Evolutionary conservation across 345 rosid genomes (phyloP).

Genomic region (Cardamine chenopodiifolia): DNA sequence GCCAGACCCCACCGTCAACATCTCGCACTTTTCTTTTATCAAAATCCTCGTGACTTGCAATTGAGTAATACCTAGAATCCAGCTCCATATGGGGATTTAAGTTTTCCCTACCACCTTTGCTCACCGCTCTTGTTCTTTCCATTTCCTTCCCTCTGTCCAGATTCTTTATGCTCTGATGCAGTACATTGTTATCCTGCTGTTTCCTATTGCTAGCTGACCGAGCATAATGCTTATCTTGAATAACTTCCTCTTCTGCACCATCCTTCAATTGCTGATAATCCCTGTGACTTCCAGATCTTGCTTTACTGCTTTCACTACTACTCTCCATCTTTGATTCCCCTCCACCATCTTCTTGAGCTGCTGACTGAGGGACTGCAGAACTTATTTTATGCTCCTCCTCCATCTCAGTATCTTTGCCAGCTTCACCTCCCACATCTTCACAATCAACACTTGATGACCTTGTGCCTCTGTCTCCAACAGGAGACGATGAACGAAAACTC

Average conservation of each 20-base stretch:
- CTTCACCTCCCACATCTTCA: constrained; percentile 54
- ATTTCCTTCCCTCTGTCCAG: constrained; percentile 60
- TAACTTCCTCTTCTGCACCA: constrained; percentile 81
- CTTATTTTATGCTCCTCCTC: constrained; percentile 52
- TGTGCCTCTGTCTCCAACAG: constrained; percentile 48
- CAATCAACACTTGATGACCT: constrained; percentile 59
- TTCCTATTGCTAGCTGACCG: constrained; percentile 50
- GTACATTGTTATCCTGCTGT: constrained; percentile 60
- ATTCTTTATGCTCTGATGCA: constrained; percentile 59
- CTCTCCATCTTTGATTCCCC: constrained; percentile 81
- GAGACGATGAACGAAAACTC: constrained; percentile 50
- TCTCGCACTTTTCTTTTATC: constrained; percentile 75
- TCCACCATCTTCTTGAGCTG: constrained; percentile 63
- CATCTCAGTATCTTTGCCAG: constrained; percentile 56
- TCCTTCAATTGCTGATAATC: constrained; percentile 71
- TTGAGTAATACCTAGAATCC: constrained; percentile 55
- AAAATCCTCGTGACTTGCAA: constrained; percentile 57
- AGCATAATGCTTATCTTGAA: constrained; percentile 59
- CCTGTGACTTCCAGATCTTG: constrained; percentile 80
- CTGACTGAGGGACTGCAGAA: constrained; percentile 51
- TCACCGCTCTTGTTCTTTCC: constrained; percentile 54
- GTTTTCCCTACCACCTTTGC: constrained; percentile 62
- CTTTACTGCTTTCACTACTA: constrained; percentile 91
- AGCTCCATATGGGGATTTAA: constrained; percentile 59
- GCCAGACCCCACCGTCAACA: constrained; percentile 59